These are phyloP conservation scores for Phytophthora pisi DNA, from an alignment of 352 stramenopile species.

Conservation along the genomic window DNA sequence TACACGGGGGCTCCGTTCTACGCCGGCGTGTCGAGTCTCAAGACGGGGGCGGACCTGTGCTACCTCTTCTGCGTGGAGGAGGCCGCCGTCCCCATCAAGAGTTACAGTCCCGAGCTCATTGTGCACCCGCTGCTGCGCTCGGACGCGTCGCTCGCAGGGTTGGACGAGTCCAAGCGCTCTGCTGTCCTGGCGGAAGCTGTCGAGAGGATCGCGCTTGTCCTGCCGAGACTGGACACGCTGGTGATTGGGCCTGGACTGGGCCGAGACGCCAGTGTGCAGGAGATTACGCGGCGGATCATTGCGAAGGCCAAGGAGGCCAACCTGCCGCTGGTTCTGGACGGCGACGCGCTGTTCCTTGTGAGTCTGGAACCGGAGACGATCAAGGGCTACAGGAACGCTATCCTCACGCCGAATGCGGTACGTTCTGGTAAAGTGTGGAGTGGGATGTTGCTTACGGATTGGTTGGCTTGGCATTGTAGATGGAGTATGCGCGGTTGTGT, in stretches of 20 bases:
- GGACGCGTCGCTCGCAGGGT: constrained; percentile 34
- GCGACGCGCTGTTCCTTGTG: constrained; percentile 93
- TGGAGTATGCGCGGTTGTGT: constrained; percentile 87
- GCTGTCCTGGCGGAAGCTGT: constrained; percentile 36
- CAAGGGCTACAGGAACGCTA: constrained; percentile 67
- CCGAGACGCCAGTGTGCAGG: constrained; percentile 87
- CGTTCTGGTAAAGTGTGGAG: constrained; percentile 1
- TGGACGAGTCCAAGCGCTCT: constrained; percentile 31
- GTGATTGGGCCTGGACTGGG: constrained; percentile 95
- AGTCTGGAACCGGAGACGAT: constrained; percentile 73
- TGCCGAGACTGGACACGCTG: constrained; percentile 73
- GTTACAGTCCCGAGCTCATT: constrained; percentile 97
- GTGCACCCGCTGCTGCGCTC: constrained; percentile 87
- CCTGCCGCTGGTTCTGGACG: constrained; percentile 94
- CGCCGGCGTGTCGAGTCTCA: constrained; percentile 92
- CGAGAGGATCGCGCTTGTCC: constrained; percentile 58
- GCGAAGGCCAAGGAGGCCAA: constrained; percentile 57
- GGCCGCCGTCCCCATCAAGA: constrained; percentile 96
- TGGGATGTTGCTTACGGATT: constrained; percentile 13
- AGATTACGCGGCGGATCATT: constrained; percentile 79
- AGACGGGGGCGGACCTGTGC: constrained; percentile 95
- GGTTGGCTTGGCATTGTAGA: constrained; percentile 38
- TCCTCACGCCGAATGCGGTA: constrained; percentile 95
- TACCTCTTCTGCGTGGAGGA: constrained; percentile 96
- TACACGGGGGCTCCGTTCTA: constrained; percentile 99